phyloP scores from a whole-genome alignment of 768 basidiomycete species.

The Trametes gibbosa region DNA sequence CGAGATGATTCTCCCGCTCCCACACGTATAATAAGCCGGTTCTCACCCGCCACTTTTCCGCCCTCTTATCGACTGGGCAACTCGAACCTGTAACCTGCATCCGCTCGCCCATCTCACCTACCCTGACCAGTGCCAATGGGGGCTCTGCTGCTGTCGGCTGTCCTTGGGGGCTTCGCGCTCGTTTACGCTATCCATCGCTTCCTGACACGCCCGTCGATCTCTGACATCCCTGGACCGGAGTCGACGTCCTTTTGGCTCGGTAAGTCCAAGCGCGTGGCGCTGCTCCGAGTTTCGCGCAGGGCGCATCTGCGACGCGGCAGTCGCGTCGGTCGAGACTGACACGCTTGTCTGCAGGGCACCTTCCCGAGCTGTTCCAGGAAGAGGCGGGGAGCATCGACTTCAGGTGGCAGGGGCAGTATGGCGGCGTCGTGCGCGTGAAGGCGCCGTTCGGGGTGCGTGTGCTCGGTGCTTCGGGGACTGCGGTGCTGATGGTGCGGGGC shows the following conservation, averaged over 20 bases:
- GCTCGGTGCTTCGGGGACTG: background rate
- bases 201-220: conserved; percentile 38
- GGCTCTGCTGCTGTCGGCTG: conserved; percentile 1
- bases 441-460: conserved; percentile 46
- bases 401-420: conserved; percentile 48
- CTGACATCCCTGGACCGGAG: conserved; percentile 47
- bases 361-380: conserved; percentile 49
- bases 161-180: conserved; percentile 9
- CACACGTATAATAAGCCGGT: conserved; percentile 12
- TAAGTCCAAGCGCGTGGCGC: conserved; percentile 17
- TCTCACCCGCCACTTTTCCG: background rate
- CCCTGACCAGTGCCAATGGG: conserved; percentile 6
- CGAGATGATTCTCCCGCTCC: conserved; percentile 5
- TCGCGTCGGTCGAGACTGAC: background rate
- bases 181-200: conserved; percentile 12
- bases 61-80: conserved; percentile 1
- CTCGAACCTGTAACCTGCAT: background rate
- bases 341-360: conserved; percentile 38
- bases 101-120: background rate
- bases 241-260: conserved; percentile 50
- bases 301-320: background rate
- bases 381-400: conserved; percentile 51
- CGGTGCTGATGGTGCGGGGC: background rate
- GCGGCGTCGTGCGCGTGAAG: conserved; percentile 50
- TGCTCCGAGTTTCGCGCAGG: background rate